Percentiles rank a stretch among this genome's conserved stretches.
Evolutionary conservation across 306 rosid species (phyloP).

Genomic region (Sechiopsis laciniata): DNA sequence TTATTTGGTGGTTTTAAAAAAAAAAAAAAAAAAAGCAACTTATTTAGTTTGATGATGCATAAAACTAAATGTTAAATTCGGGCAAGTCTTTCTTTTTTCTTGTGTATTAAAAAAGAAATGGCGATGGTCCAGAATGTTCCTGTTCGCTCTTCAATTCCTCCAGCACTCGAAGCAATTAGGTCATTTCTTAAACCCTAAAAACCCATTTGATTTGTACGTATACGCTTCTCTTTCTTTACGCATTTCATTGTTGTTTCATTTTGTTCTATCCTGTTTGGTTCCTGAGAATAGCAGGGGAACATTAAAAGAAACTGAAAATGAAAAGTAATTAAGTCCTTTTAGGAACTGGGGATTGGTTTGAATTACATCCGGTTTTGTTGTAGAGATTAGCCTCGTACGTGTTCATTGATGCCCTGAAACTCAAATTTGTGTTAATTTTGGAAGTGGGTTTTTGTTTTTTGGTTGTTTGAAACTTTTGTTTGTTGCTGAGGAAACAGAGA

Average conservation of each 20-base stretch:
- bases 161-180: background rate
- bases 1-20: too few relatives aligned
- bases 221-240: background rate
- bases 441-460: background rate
- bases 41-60: too few relatives aligned
- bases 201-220: background rate
- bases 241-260: background rate
- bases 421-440: background rate
- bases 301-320: background rate
- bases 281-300: background rate
- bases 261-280: constrained; percentile 4
- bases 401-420: background rate
- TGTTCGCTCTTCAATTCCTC: background rate
- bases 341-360: background rate
- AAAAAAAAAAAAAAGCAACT: too few relatives aligned
- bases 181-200: background rate
- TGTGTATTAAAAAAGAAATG: background rate
- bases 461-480: background rate
- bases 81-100: too few relatives aligned
- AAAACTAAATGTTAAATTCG: too few relatives aligned
- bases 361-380: background rate
- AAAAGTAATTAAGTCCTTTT: background rate
- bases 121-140: background rate
- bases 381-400: background rate
- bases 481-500: background rate